These are phyloP conservation scores for Colletotrichum noveboracense DNA, from an alignment of 2,329 filamentous ascomycete species.

Conservation along the genomic window DNA sequence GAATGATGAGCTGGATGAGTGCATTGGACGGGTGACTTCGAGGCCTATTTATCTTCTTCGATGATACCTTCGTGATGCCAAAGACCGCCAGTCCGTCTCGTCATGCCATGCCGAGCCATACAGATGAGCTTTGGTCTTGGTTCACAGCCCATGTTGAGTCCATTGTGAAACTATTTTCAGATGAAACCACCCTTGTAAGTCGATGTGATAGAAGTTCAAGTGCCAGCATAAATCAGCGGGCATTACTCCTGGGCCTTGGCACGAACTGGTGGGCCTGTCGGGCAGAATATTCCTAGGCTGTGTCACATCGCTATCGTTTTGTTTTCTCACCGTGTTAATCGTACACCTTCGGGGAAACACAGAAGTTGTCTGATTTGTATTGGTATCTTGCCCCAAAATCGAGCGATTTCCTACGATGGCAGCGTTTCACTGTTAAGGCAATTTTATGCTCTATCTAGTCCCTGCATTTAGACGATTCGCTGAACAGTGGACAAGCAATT, in stretches of 20 bases:
- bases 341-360: not conserved
- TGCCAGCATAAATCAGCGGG: not conserved
- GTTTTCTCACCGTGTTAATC: not conserved
- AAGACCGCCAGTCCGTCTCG: not conserved
- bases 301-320: not conserved
- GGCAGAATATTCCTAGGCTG: not conserved
- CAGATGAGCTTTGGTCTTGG: not conserved
- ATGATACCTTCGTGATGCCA: not conserved
- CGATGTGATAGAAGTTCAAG: not conserved
- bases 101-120: not conserved
- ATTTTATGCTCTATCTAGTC: not conserved
- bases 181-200: not conserved
- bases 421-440: rapidly evolving
- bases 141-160: not conserved
- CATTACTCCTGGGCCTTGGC: not conserved
- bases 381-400: rapidly evolving
- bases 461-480: not conserved
- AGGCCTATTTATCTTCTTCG: not conserved
- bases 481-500: not conserved
- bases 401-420: rapidly evolving
- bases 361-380: rapidly evolving
- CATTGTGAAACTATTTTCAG: not conserved
- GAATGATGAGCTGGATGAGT: not conserved
- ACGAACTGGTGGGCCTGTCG: not conserved
- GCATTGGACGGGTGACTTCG: not conserved